phyloP scores from a whole-genome alignment of 2,329 filamentous ascomycete genomes.

The Talaromyces piceae region DNA sequence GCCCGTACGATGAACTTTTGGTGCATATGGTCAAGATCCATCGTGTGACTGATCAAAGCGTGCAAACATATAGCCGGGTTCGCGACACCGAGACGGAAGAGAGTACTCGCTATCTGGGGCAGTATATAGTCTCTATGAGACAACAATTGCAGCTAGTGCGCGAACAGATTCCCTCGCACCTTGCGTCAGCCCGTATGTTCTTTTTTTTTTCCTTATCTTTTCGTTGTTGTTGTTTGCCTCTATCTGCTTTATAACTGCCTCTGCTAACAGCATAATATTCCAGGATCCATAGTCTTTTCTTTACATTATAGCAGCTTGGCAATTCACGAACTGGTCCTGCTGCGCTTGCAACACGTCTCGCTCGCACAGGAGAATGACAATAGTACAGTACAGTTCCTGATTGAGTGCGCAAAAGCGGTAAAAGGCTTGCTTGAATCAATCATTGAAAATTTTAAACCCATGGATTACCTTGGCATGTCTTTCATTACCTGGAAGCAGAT shows the following conservation, averaged over 20 bases:
- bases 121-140: slow-evolving; percentile 4
- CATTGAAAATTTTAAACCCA: background rate
- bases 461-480: slow-evolving; percentile 3
- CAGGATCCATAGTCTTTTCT: background rate
- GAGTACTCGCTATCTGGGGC: slow-evolving; percentile 3
- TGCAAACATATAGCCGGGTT: slow-evolving; percentile 1
- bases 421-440: slow-evolving; percentile 3
- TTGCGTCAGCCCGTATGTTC: slow-evolving; percentile 3
- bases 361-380: background rate
- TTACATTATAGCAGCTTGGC: slow-evolving; percentile 1
- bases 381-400: slow-evolving; percentile 2
- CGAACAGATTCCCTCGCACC: slow-evolving; percentile 2
- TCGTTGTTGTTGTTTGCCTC: background rate
- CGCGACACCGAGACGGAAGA: slow-evolving; percentile 3
- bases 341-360: background rate
- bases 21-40: slow-evolving; percentile 20
- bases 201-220: background rate
- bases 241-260: no score
- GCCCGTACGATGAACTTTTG: slow-evolving; percentile 44
- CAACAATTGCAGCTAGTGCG: slow-evolving; percentile 1
- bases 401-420: slow-evolving; percentile 1
- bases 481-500: slow-evolving; percentile 10
- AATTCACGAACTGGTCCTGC: slow-evolving; percentile 4
- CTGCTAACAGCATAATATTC: no score
- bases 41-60: slow-evolving; percentile 3